Conservation (phyloP, 768 basidiomycete species). For the Tylopilus sp. region DNA sequence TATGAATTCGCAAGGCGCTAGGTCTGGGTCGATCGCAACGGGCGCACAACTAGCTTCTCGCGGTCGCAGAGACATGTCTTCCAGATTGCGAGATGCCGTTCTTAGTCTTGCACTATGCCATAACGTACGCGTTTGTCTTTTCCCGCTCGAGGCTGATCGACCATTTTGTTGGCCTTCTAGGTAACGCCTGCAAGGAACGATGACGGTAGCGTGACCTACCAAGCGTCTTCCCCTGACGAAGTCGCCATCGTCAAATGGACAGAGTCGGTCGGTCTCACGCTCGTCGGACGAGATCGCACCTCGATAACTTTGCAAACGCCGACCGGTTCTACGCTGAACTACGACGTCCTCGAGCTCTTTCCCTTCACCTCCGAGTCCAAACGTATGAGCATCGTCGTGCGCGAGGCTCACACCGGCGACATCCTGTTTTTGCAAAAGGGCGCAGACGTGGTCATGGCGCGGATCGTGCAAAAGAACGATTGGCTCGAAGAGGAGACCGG, state of each 20-base stretch:
- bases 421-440: slow-evolving; percentile 94
- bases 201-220: slow-evolving; percentile 92
- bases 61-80: slow-evolving; percentile 92
- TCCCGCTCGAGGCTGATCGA: background rate
- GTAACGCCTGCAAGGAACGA: slow-evolving; percentile 95
- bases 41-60: slow-evolving; percentile 81
- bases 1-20: slow-evolving; percentile 35
- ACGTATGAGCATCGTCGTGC: slow-evolving; percentile 97
- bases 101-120: slow-evolving; percentile 93
- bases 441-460: slow-evolving; percentile 97
- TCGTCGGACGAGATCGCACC: slow-evolving; percentile 86
- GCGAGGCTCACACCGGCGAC: slow-evolving; percentile 70
- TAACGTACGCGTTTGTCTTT: slow-evolving; percentile 56
- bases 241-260: slow-evolving; percentile 99
- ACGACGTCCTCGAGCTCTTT: slow-evolving; percentile 91
- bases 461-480: slow-evolving; percentile 93
- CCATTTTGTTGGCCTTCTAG: slow-evolving; percentile 42
- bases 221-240: slow-evolving; percentile 98
- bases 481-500: slow-evolving; percentile 99
- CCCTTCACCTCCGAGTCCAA: slow-evolving; percentile 99
- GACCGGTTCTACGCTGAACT: slow-evolving; percentile 57
- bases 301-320: slow-evolving; percentile 83
- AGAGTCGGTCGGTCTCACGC: slow-evolving; percentile 86
- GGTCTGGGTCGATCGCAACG: slow-evolving; percentile 60
- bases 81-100: slow-evolving; percentile 88